A percentile compares a stretch with the other conserved stretches of the same genome.
phyloP scores from a whole-genome alignment of 148 eudicot genomes.

The Chenopodium berlandieri region DNA sequence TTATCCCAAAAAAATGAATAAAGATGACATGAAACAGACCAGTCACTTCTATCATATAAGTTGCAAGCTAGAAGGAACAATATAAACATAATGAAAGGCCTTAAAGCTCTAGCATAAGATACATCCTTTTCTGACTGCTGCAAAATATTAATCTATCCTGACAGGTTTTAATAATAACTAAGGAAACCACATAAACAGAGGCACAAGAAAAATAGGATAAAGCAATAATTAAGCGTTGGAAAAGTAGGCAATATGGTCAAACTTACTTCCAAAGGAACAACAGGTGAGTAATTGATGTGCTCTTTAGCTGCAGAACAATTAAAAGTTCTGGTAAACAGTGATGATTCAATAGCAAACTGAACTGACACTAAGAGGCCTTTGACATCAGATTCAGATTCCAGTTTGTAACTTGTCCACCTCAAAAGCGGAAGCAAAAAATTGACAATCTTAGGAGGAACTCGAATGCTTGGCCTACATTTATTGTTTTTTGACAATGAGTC shows the following conservation, averaged over 20 bases:
- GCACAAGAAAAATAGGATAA: neutral
- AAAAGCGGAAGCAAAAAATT: conserved; percentile 38
- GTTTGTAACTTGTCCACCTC: conserved; percentile 53
- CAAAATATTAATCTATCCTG: neutral
- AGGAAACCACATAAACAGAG: neutral
- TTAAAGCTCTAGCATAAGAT: neutral
- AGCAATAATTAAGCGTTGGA: neutral
- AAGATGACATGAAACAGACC: neutral
- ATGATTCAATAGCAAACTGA: conserved; percentile 49
- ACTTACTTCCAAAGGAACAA: conserved; percentile 76
- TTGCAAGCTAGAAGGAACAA: neutral
- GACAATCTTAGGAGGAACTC: conserved; percentile 53
- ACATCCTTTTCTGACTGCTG: neutral
- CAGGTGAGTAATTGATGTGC: conserved; percentile 67
- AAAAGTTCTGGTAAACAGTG: conserved; percentile 61
- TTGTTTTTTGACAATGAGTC: conserved; percentile 5
- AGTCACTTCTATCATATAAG: neutral
- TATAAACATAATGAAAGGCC: neutral
- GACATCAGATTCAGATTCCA: conserved; percentile 44
- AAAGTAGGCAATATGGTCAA: conserved; percentile 4
- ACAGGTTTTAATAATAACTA: neutral
- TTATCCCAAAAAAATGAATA: neutral
- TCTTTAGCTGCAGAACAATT: conserved; percentile 76
- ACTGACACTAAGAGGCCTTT: conserved; percentile 32
- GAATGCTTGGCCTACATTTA: conserved; percentile 67